phyloP scores from a whole-genome alignment of 805 yeast species.

The Kodamaea restingae region DNA sequence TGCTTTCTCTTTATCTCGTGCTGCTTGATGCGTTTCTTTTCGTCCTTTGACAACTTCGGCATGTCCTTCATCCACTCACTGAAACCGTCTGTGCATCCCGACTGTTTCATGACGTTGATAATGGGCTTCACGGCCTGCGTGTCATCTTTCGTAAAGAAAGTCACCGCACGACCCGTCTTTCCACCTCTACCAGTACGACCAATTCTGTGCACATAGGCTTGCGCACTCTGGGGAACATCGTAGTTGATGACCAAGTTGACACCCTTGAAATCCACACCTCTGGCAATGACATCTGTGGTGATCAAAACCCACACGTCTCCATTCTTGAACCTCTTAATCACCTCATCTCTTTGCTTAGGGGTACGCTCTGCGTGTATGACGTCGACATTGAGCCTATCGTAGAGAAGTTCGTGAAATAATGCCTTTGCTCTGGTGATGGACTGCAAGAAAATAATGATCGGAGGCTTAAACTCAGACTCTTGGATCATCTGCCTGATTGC shows the following conservation, averaged over 20 bases:
- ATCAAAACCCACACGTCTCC: constrained; percentile 96
- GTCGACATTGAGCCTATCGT: constrained; percentile 89
- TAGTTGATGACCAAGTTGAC: constrained; percentile 92
- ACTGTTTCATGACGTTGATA: constrained; percentile 91
- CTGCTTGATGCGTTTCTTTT: constrained; percentile 56
- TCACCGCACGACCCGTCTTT: constrained; percentile 77
- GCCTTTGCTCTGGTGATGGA: constrained; percentile 94
- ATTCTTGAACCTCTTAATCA: constrained; percentile 75
- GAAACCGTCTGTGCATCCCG: constrained; percentile 62
- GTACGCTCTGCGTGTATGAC: constrained; percentile 95
- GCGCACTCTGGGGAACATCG: constrained; percentile 92
- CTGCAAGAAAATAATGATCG: constrained; percentile 87
- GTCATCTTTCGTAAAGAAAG: constrained; percentile 92
- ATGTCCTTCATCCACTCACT: constrained; percentile 79
- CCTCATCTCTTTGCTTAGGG: constrained; percentile 78
- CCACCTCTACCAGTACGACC: constrained; percentile 99
- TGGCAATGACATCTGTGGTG: constrained; percentile 91
- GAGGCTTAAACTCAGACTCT: constrained; percentile 85
- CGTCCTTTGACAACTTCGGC: constrained; percentile 58
- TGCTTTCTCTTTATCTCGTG: constrained; percentile 61
- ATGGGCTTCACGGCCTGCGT: constrained; percentile 70
- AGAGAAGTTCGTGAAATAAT: constrained; percentile 83
- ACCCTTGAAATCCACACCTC: constrained; percentile 97
- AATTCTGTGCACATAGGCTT: constrained; percentile 93
- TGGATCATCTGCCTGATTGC: constrained; percentile 87